These are phyloP conservation scores for Leishmania gerbilli DNA, from an alignment of 208 protist species.

Conservation along the genomic window DNA sequence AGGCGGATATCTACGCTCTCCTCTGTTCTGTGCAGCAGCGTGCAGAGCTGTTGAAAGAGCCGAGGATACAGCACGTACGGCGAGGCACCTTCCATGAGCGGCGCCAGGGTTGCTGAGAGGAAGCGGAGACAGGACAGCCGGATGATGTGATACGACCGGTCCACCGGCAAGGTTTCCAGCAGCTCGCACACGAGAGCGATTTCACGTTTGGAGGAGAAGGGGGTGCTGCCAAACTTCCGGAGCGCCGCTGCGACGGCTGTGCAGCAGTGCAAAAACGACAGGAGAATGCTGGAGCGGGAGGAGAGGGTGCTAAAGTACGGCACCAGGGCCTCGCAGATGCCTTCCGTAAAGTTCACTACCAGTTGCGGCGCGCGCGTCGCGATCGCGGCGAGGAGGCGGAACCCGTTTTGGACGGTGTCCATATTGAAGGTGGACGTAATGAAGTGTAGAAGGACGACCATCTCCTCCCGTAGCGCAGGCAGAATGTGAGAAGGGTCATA, in stretches of 20 bases:
- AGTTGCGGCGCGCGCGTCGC: slow-evolving; percentile 76
- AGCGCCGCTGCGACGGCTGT: slow-evolving; percentile 69
- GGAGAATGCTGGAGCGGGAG: slow-evolving; percentile 46
- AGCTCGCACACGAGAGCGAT: slow-evolving; percentile 59
- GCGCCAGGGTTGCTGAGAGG: slow-evolving; percentile 63
- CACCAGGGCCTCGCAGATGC: slow-evolving; percentile 62
- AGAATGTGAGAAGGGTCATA: slow-evolving; percentile 89
- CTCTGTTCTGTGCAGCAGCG: slow-evolving; percentile 61
- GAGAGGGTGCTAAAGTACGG: slow-evolving; percentile 56
- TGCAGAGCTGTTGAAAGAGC: slow-evolving; percentile 68
- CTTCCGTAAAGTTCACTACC: slow-evolving; percentile 73
- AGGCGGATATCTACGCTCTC: slow-evolving; percentile 78
- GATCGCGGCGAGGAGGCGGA: slow-evolving; percentile 71
- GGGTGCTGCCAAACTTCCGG: slow-evolving; percentile 52
- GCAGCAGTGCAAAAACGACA: slow-evolving; percentile 73
- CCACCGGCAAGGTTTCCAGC: slow-evolving; percentile 60
- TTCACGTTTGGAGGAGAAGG: slow-evolving; percentile 58
- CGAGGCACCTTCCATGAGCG: slow-evolving; percentile 58
- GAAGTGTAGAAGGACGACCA: slow-evolving; percentile 65
- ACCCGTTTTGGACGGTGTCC: slow-evolving; percentile 58
- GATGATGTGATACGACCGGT: slow-evolving; percentile 49
- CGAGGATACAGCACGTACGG: slow-evolving; percentile 76
- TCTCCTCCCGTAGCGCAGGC: slow-evolving; percentile 73
- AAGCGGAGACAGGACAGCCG: slow-evolving; percentile 79
- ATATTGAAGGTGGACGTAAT: slow-evolving; percentile 58